phyloP scores from a whole-genome alignment of 73 alveolate genomes.

The Paramecium pentaurelia region DNA sequence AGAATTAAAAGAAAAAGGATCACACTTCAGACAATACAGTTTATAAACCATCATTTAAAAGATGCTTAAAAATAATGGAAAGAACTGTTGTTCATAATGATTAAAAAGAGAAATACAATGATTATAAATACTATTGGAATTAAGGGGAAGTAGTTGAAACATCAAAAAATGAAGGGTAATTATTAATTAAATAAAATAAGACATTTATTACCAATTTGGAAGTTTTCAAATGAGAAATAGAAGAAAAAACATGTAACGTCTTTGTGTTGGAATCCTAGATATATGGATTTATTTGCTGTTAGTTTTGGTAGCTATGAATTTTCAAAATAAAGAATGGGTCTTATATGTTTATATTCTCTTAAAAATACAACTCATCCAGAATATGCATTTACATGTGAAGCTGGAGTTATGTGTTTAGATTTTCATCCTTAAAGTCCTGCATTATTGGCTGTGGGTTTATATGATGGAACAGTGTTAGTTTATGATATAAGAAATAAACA shows the following conservation, averaged over 20 bases:
- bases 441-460: slow-evolving; percentile 98
- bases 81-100: slow-evolving; percentile 97
- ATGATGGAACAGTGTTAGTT: slow-evolving; percentile 99
- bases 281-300: slow-evolving; percentile 98
- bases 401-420: slow-evolving; percentile 98
- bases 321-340: slow-evolving; percentile 93
- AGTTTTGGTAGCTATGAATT: slow-evolving; percentile 97
- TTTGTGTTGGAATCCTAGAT: slow-evolving; percentile 98
- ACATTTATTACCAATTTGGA: slow-evolving; percentile 92
- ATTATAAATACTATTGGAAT: slow-evolving; percentile 86
- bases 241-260: slow-evolving; percentile 98
- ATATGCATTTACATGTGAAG: slow-evolving; percentile 94
- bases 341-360: slow-evolving; percentile 96
- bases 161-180: slow-evolving; percentile 57
- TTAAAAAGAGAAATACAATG: slow-evolving; percentile 94
- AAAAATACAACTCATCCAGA: slow-evolving; percentile 99
- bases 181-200: not conserved
- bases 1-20: slow-evolving; percentile 74
- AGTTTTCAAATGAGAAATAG: slow-evolving; percentile 96
- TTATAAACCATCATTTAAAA: slow-evolving; percentile 89
- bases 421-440: slow-evolving; percentile 99
- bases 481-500: slow-evolving; percentile 97
- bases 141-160: slow-evolving; percentile 63
- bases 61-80: slow-evolving; percentile 93
- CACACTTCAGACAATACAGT: slow-evolving; percentile 76